A percentile compares a stretch with the other conserved stretches of the same genome.
These are phyloP conservation scores for Ramularia collo-cygni DNA, from an alignment of 2,329 filamentous ascomycete genomes.

Conservation along the genomic window DNA sequence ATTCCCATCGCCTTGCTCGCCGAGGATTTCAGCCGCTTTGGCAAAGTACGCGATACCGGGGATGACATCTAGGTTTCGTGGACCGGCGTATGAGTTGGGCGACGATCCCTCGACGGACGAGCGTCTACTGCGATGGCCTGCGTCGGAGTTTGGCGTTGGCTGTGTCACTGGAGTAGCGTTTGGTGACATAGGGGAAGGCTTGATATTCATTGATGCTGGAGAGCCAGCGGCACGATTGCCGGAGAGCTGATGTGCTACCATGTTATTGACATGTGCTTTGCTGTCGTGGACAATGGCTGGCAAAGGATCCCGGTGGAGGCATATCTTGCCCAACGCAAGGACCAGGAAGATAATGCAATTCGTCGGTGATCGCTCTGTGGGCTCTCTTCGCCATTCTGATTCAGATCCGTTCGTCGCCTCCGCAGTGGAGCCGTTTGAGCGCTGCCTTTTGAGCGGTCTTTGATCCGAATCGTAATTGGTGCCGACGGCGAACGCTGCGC, in stretches of 20 bases:
- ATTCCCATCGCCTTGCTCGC: conserved; percentile 69
- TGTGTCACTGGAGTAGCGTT: conserved; percentile 29
- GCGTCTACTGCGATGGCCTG: conserved; percentile 23
- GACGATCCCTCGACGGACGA: conserved; percentile 25
- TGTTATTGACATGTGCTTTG: conserved; percentile 29
- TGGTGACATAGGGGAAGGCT: conserved; percentile 35
- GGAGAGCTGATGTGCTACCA: conserved; percentile 29
- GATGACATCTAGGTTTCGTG: conserved; percentile 62
- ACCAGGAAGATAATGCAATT: conserved; percentile 79
- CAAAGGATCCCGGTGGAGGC: conserved; percentile 46
- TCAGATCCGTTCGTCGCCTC: conserved; percentile 7
- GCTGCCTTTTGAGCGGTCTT: conserved; percentile 26
- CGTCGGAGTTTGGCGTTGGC: conserved; percentile 26
- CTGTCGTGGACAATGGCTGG: conserved; percentile 52
- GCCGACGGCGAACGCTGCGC: conserved; percentile 23
- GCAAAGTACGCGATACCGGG: conserved; percentile 88
- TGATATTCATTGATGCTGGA: conserved; percentile 26
- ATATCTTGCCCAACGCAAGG: conserved; percentile 81
- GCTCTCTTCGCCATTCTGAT: conserved; percentile 9
- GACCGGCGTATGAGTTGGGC: conserved; percentile 10
- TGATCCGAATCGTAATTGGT: conserved; percentile 20
- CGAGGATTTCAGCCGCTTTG: conserved; percentile 77
- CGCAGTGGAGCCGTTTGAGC: conserved; percentile 24
- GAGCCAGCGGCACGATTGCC: conserved; percentile 20
- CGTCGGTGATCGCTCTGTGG: conserved; percentile 58